Conservation (phyloP, 805 yeast genomes). For the Candida mattraensis region DNA sequence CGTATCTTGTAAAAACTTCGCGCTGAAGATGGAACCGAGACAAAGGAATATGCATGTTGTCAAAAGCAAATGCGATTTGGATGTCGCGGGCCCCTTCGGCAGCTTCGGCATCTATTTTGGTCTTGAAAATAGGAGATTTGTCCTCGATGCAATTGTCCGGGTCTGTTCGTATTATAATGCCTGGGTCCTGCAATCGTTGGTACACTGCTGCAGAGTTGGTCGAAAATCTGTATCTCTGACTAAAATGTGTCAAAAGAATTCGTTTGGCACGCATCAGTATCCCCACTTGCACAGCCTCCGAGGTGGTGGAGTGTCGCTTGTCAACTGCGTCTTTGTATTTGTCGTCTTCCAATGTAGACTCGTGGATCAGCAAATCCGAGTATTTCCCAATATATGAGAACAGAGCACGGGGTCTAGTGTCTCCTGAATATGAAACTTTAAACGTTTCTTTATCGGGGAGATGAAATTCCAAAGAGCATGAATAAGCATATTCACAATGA, state of each 20-base stretch:
- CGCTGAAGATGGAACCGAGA: slow-evolving; percentile 41
- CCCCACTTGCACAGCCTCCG: slow-evolving; percentile 78
- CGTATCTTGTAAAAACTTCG: slow-evolving; percentile 30
- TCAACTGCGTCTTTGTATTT: slow-evolving; percentile 72
- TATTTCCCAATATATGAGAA: slow-evolving; percentile 62
- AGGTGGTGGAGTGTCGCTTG: slow-evolving; percentile 84
- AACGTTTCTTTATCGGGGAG: slow-evolving; percentile 38
- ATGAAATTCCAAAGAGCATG: slow-evolving; percentile 53
- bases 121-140: slow-evolving; percentile 27
- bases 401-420: slow-evolving; percentile 75
- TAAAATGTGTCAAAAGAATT: slow-evolving; percentile 84
- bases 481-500: slow-evolving; percentile 85
- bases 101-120: slow-evolving; percentile 5
- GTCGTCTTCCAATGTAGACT: slow-evolving; percentile 86
- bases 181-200: slow-evolving; percentile 21
- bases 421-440: slow-evolving; percentile 89
- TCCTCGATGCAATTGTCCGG: slow-evolving; percentile 22
- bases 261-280: slow-evolving; percentile 69
- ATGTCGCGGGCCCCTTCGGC: slow-evolving; percentile 27
- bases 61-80: slow-evolving; percentile 56
- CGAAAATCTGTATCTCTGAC: slow-evolving; percentile 77
- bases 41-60: slow-evolving; percentile 56
- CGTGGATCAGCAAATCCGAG: slow-evolving; percentile 83
- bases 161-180: too few relatives aligned
- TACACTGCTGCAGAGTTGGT: slow-evolving; percentile 29